Evolutionary conservation across 306 rosid genomes (phyloP).

Genomic region (Vigna unguiculata): DNA sequence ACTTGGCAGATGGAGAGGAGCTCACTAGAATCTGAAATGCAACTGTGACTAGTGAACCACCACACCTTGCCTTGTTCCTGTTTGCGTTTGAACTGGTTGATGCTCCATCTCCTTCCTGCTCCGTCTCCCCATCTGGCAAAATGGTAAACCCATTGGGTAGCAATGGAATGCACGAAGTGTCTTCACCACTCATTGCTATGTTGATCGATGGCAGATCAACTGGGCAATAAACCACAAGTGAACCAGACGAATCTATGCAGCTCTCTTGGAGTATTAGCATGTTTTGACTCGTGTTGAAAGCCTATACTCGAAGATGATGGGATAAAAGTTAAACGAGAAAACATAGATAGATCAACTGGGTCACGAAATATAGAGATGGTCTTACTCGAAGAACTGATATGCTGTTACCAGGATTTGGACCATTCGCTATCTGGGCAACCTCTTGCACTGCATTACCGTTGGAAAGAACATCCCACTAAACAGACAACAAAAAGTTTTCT

Average conservation of each 20-base stretch:
- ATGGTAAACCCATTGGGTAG: conserved; percentile 87
- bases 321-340: not conserved
- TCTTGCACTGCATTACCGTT: conserved; percentile 84
- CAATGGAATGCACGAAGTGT: conserved; percentile 77
- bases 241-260: conserved; percentile 82
- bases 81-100: conserved; percentile 61
- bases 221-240: conserved; percentile 85
- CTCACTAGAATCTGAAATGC: conserved; percentile 91
- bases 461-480: conserved; percentile 96
- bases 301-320: no score
- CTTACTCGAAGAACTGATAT: conserved; percentile 86
- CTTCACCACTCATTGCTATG: conserved; percentile 94
- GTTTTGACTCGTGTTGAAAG: conserved; percentile 78
- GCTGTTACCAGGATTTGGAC: conserved; percentile 86
- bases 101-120: conserved; percentile 55
- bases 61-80: conserved; percentile 34
- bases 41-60: conserved; percentile 71
- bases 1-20: conserved; percentile 77
- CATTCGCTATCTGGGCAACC: conserved; percentile 93
- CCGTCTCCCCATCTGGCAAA: conserved; percentile 63
- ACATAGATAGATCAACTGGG: not conserved
- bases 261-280: conserved; percentile 94
- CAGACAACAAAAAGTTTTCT: not conserved
- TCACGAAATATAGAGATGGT: not conserved
- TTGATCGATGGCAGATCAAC: conserved; percentile 81